phyloP scores from a whole-genome alignment of 2,329 filamentous ascomycete species.

The Trichophyton simii region DNA sequence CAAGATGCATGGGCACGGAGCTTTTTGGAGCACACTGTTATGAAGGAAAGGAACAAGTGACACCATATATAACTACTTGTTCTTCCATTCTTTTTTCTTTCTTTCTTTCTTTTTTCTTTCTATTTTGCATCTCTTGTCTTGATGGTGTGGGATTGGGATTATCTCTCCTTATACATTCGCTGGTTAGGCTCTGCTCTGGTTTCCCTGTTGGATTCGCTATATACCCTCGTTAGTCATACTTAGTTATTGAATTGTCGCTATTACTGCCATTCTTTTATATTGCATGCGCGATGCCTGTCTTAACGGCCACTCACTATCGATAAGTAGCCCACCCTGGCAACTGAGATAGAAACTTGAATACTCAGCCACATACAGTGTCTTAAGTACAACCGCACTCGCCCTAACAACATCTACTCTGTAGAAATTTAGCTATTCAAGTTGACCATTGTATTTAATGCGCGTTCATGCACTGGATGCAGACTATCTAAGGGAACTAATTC shows the following conservation, averaged over 20 bases:
- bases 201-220: background rate
- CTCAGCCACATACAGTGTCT: no score
- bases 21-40: slow-evolving; percentile 25
- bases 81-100: no score
- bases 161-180: background rate
- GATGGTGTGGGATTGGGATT: background rate
- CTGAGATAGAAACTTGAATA: background rate
- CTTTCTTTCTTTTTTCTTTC: background rate
- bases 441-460: background rate
- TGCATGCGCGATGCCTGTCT: background rate
- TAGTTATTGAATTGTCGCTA: background rate
- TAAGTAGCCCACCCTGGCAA: background rate
- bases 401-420: background rate
- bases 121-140: background rate
- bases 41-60: slow-evolving; percentile 9
- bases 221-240: background rate
- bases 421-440: background rate
- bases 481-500: background rate
- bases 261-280: background rate
- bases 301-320: background rate
- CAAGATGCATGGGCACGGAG: slow-evolving; percentile 44
- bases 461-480: background rate
- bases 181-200: background rate
- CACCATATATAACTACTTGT: background rate
- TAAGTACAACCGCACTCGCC: background rate